A percentile compares a stretch with the other conserved stretches of the same genome.
Conservation (phyloP, 768 basidiomycete species). For the Tylopilus vinaceipallidus region DNA sequence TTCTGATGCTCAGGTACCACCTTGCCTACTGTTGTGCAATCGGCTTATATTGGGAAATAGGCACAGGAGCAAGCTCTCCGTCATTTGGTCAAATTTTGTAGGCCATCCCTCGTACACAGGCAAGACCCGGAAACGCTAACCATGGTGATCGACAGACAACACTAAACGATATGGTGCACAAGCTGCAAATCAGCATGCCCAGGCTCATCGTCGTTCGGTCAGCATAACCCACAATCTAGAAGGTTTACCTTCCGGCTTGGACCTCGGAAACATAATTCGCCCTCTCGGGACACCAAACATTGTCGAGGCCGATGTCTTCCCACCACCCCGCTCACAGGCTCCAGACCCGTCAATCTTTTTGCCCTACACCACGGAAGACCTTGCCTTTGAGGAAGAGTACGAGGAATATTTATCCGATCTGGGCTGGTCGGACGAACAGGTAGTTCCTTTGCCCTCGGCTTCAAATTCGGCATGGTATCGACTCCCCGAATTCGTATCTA, state of each 20-base stretch:
- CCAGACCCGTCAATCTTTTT: constrained; percentile 82
- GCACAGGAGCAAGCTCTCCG: constrained; percentile 94
- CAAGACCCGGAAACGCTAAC: constrained; percentile 5
- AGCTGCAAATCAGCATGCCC: constrained; percentile 47
- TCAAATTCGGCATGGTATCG: constrained; percentile 74
- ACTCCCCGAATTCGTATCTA: constrained; percentile 74
- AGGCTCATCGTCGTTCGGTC: constrained; percentile 73
- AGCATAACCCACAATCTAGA: constrained; percentile 84
- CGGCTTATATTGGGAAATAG: constrained; percentile 39
- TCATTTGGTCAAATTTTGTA: constrained; percentile 92
- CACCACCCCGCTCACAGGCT: constrained; percentile 84
- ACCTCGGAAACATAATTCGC: constrained; percentile 70
- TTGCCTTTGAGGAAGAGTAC: constrained; percentile 95
- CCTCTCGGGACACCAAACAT: constrained; percentile 74
- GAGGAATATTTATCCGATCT: constrained; percentile 93
- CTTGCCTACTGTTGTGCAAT: constrained; percentile 3
- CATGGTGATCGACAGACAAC: constrained; percentile 59
- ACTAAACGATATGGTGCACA: constrained; percentile 80
- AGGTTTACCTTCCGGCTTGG: constrained; percentile 70
- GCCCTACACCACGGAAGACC: constrained; percentile 90
- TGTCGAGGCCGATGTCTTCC: constrained; percentile 90
- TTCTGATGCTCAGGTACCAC: constrained; percentile 79
- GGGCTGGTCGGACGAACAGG: constrained; percentile 64
- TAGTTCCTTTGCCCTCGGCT: constrained; percentile 35
- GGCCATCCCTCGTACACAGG: constrained; percentile 30